These are phyloP conservation scores for Pseudogymnoascus verrucosus DNA, from an alignment of 2,329 filamentous ascomycete species.

Conservation along the genomic window DNA sequence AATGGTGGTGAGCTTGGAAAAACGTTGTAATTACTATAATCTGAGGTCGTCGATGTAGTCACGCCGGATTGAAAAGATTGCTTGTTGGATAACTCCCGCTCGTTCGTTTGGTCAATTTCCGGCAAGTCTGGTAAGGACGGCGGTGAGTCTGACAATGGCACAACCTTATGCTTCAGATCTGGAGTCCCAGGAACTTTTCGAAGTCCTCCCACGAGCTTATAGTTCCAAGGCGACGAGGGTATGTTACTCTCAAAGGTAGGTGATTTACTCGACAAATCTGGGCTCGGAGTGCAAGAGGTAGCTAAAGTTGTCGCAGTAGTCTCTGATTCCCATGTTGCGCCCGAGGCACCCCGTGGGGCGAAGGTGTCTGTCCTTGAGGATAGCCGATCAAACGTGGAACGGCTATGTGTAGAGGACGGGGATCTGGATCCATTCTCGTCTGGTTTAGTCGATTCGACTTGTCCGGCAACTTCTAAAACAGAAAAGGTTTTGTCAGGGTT, in stretches of 20 bases:
- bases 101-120: constrained; percentile 16
- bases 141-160: constrained; percentile 1
- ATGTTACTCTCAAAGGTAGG: constrained; percentile 25
- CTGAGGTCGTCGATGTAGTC: constrained; percentile 25
- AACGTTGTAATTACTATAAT: constrained; percentile 28
- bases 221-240: constrained; percentile 26
- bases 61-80: constrained; percentile 26
- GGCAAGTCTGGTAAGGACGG: constrained; percentile 2
- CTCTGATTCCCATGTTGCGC: constrained; percentile 22
- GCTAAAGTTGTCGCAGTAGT: constrained; percentile 13
- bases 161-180: constrained; percentile 24
- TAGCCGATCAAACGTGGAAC: constrained; percentile 15
- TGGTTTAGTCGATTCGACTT: background rate
- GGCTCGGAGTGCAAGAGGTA: constrained; percentile 13
- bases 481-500: constrained; percentile 14
- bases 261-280: constrained; percentile 20
- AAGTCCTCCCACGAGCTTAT: constrained; percentile 27
- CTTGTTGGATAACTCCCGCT: constrained; percentile 25
- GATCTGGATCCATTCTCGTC: constrained; percentile 6
- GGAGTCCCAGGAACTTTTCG: constrained; percentile 29
- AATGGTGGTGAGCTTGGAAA: constrained; percentile 19
- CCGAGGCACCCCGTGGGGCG: constrained; percentile 10
- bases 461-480: constrained; percentile 10
- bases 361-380: constrained; percentile 23
- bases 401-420: background rate